Evolutionary conservation across 2,329 filamentous ascomycete species (phyloP).

Genomic region (Dactylellina cionopaga): DNA sequence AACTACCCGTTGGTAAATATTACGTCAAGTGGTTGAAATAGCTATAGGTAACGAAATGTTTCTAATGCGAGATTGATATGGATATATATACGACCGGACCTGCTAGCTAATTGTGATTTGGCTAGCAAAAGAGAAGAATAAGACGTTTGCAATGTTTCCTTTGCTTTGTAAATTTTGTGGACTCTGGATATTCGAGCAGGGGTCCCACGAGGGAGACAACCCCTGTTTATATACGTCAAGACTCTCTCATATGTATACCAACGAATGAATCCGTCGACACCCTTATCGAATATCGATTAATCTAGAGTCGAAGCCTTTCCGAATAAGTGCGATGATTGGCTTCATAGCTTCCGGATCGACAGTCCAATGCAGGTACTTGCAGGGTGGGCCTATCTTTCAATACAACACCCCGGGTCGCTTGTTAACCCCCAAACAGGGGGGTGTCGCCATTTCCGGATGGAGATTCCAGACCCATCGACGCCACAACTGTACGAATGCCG

Average conservation of each 20-base stretch:
- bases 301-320: neutral
- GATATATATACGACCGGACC: too few relatives aligned
- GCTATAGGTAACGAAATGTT: too few relatives aligned
- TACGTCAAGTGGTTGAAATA: too few relatives aligned
- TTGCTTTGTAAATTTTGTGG: neutral
- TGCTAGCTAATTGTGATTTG: too few relatives aligned
- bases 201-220: neutral
- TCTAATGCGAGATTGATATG: neutral
- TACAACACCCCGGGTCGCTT: neutral
- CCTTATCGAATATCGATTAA: neutral
- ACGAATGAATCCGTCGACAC: neutral
- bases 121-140: neutral
- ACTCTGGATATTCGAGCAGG: neutral
- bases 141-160: neutral
- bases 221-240: slow-evolving; percentile 4
- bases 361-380: slow-evolving; percentile 31
- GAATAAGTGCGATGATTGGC: neutral
- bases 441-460: neutral
- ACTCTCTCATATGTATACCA: neutral
- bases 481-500: too few relatives aligned
- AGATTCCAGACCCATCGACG: slow-evolving; percentile 1
- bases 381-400: neutral
- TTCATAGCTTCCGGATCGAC: slow-evolving; percentile 15
- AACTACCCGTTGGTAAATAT: too few relatives aligned
- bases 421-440: slow-evolving; percentile 1